Evolutionary conservation across 495 filamentous ascomycete genomes (phyloP), one percentile per base, ranked within the genome.

Genomic region (Talaromyces liani): DNA sequence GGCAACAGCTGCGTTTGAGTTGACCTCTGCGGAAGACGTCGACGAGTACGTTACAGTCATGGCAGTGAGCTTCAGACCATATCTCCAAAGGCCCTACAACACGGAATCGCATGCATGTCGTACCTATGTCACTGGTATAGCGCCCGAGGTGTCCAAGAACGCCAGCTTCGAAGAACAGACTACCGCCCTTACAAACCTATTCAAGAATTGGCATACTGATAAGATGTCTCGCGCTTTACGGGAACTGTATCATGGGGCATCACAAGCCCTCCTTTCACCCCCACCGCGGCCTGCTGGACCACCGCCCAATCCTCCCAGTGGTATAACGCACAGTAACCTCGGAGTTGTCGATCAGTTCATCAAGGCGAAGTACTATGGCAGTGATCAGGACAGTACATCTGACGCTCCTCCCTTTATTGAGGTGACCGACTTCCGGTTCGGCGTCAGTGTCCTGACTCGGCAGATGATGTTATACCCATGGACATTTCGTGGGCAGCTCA

Each of bases 391-490:
- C 24, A 18, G n/a, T n/a, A 16, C 5, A 16, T 45, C 12, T 16
- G 41, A 16, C 4, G 6, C 20, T 4, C 6, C 49, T 27, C 49
- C 49, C 2, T 29, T 55, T 12, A 58, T 69, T 34, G 34, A 63
- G 22, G 54, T 70, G 6, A 63, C 41, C 7, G 33, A 65, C 8
- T 70, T 68, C 36, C 63, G 54, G 6, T 68, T 70, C 33, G 68
- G 68, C 20, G 61, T 65, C 29, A 66, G 63, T 39, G 66, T 70
- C 55, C 58, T 70, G 68, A 70, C 66, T 6, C 53, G 68, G 7
- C 68, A 70, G 64, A 65, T 66, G 49, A 25, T 66, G 34, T 24
- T 70, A 56, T 70, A 70, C 58, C 59, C 64, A 22, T 70, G 66
- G 66, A 66, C 68, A 14, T 70, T 70, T 27, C 65, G 61, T 14